Base-by-base conservation (phyloP, 345 rosid genomes). In the Capsella bursapastoris region DNA sequence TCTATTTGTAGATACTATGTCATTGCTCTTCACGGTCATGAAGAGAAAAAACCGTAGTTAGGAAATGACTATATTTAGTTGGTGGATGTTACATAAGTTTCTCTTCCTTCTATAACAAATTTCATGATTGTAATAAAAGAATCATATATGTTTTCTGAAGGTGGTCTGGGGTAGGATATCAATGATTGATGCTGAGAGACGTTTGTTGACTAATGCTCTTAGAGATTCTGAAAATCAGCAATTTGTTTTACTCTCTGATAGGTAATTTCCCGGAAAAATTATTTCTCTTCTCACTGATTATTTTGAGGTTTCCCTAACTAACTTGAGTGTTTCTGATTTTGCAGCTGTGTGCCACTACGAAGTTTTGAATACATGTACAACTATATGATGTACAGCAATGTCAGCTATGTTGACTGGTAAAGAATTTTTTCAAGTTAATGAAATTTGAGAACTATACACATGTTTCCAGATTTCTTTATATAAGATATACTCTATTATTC, bases 131-230 rank as follows among this genome's bases (percentile, higher is more conserved):
- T 55, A 18, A 25, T 57, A 22, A 29, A 22, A 13, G 34, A 64
- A 49, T 65, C 32, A 64, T 31, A 32, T 77, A n/a, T 66, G 52
- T 61, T 62, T 58, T 47, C n/a, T 81, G 66, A 56, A 96, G 99
- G 98, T 96, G 71, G 83, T 88, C 11, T 96, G 99, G 99, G 99
- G 99, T 56, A 92, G 86, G 70, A 90, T 96, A 65, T 89, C 99
- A 28, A 96, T 96, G 99, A 80, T 92, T 79, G 97, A 89, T 68
- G 99, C 99, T 4, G 99, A 96, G 86, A 88, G 85, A 78, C 87
- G 99, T 63, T 83, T 96, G 64, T 41, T 96, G 79, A 92, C 92
- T 12, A 84, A 65, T 81, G 99, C 99, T 80, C 89, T 96, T 37
- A 68, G 78, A 75, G 97, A 96, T 86, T 85, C 86, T 58, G 92